Conservation (phyloP, 2,329 filamentous ascomycete genomes). For the Amauroascus verrucosus region DNA sequence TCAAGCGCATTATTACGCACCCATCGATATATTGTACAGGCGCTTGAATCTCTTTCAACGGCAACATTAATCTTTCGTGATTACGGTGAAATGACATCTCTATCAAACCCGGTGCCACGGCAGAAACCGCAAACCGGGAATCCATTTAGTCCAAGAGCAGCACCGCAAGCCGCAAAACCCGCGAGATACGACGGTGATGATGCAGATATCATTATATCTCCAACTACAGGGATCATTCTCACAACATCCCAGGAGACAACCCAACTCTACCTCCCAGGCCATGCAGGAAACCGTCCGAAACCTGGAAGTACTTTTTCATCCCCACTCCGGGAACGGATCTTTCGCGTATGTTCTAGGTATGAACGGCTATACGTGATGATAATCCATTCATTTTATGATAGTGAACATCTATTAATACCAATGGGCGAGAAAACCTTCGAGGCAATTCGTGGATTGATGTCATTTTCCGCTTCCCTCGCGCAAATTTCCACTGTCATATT, state of each 20-base stretch:
- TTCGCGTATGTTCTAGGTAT: constrained; percentile 48
- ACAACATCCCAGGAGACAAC: constrained; percentile 62
- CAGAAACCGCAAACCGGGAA: neutral
- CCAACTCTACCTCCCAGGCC: constrained; percentile 60
- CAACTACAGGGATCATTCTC: constrained; percentile 56
- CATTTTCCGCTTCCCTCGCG: constrained; percentile 21
- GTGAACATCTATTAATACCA: constrained; percentile 18
- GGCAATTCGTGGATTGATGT: constrained; percentile 18
- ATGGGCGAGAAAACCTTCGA: constrained; percentile 15
- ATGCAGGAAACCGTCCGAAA: constrained; percentile 25
- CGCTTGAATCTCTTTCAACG: constrained; percentile 14
- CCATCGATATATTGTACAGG: constrained; percentile 18
- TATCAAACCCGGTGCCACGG: neutral
- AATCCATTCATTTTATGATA: constrained; percentile 27
- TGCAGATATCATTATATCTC: constrained; percentile 62
- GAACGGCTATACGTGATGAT: constrained; percentile 59
- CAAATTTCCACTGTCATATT: constrained; percentile 3
- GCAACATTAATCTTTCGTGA: constrained; percentile 21
- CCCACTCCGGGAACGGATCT: constrained; percentile 48
- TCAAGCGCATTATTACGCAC: constrained; percentile 22
- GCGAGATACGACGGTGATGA: constrained; percentile 15
- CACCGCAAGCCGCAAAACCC: neutral
- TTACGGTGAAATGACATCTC: neutral
- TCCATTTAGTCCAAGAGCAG: neutral
- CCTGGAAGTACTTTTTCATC: constrained; percentile 21